Evolutionary conservation across 129 eudicot genomes (phyloP), one percentile per base, ranked within the genome.

Genomic region (Logfia minima): DNA sequence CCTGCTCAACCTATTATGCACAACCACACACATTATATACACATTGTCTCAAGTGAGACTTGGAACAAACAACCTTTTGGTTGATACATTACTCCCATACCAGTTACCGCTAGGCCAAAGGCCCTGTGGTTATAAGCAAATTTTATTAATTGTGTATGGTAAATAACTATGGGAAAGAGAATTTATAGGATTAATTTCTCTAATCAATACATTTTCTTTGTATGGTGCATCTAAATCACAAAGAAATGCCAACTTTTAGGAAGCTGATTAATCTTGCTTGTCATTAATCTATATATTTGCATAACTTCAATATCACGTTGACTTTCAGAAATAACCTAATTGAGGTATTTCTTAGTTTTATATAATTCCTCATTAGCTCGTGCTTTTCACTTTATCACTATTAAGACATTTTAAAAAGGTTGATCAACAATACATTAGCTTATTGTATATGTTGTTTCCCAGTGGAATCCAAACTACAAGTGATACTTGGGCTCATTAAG

Each of bases 251-350:
- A 7, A 6, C 4, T 3, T 58, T 58, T 58, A 6, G 14, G 28
- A 58, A 19, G 63, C 63, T 58, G 26, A 58, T 19, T 58, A 58
- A 58, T 58, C 3, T 58, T 19, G 11, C 13, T 19, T 58, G 7
- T 22, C 4, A 6, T 6, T 56, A 0, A 5, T n/a, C 62, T 56
- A 56, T 56, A 58, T 22, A 58, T 58, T 0, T 6, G 31, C 62
- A 75, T 64, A 76, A 52, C 74, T 52, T 76, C 74, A 51, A 66
- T 76, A 29, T 52, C 51, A 10, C 19, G 55, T 6, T 32, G 45
- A 13, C 21, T 51, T 66, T 64, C 80, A 65, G 10, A 8, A 31
- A 66, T 52, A 76, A 66, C 74, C 80, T 52, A 76, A 31, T 19
- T 51, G 39, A 76, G 64, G 21, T 65, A 45, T 51, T 51, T 52